Conservation (phyloP, 371 early-diverging fungal species). For the Lichtheimia hyalospora region DNA sequence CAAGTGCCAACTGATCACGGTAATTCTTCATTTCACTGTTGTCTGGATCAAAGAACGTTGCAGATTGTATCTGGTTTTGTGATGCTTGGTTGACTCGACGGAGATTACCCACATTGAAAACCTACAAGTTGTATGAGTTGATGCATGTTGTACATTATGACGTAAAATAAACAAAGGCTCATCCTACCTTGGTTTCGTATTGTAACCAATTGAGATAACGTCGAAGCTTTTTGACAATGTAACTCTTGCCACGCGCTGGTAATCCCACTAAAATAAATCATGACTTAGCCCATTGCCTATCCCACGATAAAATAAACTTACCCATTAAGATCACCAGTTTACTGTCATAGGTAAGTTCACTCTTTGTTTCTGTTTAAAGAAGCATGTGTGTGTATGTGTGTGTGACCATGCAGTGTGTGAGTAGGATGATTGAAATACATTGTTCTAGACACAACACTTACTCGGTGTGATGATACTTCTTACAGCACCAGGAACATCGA, state of each 20-base stretch:
- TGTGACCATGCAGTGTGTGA: no score
- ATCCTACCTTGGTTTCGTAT: slow-evolving; percentile 65
- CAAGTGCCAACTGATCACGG: slow-evolving; percentile 76
- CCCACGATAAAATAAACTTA: slow-evolving; percentile 25
- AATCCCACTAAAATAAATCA: slow-evolving; percentile 61
- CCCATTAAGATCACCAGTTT: slow-evolving; percentile 70
- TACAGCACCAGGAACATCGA: slow-evolving; percentile 30
- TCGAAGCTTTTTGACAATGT: slow-evolving; percentile 84
- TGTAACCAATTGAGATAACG: slow-evolving; percentile 75
- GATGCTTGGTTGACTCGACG: slow-evolving; percentile 58
- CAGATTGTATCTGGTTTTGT: slow-evolving; percentile 50
- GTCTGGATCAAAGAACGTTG: slow-evolving; percentile 76
- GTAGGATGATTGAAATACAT: no score
- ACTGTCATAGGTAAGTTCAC: slow-evolving; percentile 40
- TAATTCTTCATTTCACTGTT: slow-evolving; percentile 68
- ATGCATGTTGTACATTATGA: no score
- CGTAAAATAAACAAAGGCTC: no score
- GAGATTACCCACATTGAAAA: slow-evolving; percentile 88
- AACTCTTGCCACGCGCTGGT: slow-evolving; percentile 89
- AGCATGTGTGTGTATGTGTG: no score
- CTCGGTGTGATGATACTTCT: slow-evolving; percentile 23
- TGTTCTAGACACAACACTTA: not conserved
- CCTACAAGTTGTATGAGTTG: slow-evolving; percentile 29
- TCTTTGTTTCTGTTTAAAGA: slow-evolving; percentile 3
- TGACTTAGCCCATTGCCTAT: not conserved